Conservation (phyloP, 345 rosid species). For the Diplotaxis tenuifolia region DNA sequence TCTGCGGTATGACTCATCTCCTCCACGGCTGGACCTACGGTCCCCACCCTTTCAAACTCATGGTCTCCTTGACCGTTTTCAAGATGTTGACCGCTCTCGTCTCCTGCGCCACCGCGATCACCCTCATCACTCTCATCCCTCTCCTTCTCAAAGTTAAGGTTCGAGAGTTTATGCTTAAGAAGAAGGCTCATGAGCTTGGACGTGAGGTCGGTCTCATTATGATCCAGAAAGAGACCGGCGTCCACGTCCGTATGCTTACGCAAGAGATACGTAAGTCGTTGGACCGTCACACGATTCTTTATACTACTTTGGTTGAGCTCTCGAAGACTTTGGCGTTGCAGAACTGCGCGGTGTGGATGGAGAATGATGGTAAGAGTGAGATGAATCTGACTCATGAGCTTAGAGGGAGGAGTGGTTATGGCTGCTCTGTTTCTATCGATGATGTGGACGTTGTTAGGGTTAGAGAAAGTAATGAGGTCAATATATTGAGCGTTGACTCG, state of each 20-base stretch:
- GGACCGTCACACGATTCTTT: slow-evolving; percentile 75
- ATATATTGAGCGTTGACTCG: slow-evolving; percentile 55
- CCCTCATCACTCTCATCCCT: slow-evolving; percentile 85
- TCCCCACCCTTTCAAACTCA: slow-evolving; percentile 76
- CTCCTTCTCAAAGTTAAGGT: slow-evolving; percentile 91
- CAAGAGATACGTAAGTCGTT: slow-evolving; percentile 91
- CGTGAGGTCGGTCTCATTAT: slow-evolving; percentile 87
- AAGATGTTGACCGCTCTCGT: slow-evolving; percentile 92
- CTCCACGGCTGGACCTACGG: slow-evolving; percentile 91
- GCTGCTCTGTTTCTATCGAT: slow-evolving; percentile 48
- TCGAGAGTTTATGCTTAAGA: slow-evolving; percentile 87
- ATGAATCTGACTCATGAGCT: slow-evolving; percentile 77
- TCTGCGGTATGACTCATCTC: slow-evolving; percentile 95
- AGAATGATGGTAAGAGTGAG: slow-evolving; percentile 53
- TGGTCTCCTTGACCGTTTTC: slow-evolving; percentile 87
- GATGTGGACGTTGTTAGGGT: slow-evolving; percentile 71
- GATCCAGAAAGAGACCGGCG: slow-evolving; percentile 81
- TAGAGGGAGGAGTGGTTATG: slow-evolving; percentile 40
- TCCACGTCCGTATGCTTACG: slow-evolving; percentile 92
- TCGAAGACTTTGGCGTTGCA: slow-evolving; percentile 81
- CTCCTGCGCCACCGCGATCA: slow-evolving; percentile 92
- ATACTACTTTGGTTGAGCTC: slow-evolving; percentile 89
- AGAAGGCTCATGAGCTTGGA: slow-evolving; percentile 85
- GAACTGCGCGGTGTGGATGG: slow-evolving; percentile 98
- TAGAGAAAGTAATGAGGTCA: slow-evolving; percentile 59